Conservation (phyloP, 2,329 filamentous ascomycete genomes). For the Nemania diffusa region DNA sequence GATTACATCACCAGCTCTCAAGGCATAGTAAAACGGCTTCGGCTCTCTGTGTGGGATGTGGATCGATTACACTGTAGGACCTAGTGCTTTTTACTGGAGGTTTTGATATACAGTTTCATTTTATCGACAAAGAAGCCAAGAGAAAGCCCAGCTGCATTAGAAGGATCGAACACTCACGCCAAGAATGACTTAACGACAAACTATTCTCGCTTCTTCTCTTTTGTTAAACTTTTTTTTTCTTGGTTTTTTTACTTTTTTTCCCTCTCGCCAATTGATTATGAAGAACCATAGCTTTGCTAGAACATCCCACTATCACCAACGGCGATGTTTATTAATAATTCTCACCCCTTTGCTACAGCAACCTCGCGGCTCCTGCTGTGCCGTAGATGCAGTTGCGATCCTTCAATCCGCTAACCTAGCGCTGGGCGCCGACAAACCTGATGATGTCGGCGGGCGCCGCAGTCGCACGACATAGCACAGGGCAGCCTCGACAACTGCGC, state of each 20-base stretch:
- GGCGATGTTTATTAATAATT: background rate
- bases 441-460: constrained; percentile 10
- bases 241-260: background rate
- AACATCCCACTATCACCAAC: background rate
- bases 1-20: too few species aligned
- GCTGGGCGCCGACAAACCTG: background rate
- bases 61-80: too few species aligned
- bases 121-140: background rate
- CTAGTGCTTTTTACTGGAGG: background rate
- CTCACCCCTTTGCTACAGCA: background rate
- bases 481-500: background rate
- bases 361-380: background rate
- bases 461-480: background rate
- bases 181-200: background rate
- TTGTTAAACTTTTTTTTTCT: too few species aligned
- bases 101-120: background rate
- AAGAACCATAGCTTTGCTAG: too few species aligned
- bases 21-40: too few species aligned
- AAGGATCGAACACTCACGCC: background rate
- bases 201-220: background rate
- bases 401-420: background rate
- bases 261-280: background rate
- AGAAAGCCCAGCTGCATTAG: background rate
- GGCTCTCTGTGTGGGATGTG: too few species aligned
- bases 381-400: background rate